Base-by-base conservation (phyloP, 495 filamentous ascomycete genomes). In the Penicillium diatomitis region DNA sequence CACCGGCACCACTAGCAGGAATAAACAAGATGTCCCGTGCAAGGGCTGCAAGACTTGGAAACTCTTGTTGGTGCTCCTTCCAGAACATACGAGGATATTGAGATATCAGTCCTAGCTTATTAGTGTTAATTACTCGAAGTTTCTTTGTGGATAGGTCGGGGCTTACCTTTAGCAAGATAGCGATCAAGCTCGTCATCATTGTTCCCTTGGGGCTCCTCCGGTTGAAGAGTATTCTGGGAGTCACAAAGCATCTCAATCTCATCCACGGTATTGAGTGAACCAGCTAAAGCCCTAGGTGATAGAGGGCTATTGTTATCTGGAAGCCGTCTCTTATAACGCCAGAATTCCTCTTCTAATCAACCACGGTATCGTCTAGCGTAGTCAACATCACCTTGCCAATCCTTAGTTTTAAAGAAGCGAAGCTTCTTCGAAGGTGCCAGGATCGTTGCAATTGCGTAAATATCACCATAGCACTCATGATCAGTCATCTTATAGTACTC, bases 1-100 rank as follows among this genome's bases (percentile, higher is more conserved):
- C 49, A 34, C 54, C 49, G 29, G 46, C 42, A n/a, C 49, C 46
- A 38, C 35, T 52, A 30, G 53, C 46, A 46, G 49, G 53, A 30
- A 46, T 56, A 1, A 38, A 49, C 6, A 56, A 12, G 29, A 56
- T 43, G 45, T 52, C 54, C n/a, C 34, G 42, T 41, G 46, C 46
- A 6, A 56, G 11, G 5, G 11, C 44, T 42, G 42, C 42, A 49
- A 56, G 42, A 4, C 47, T 35, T 38, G 46, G 54, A 44, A 46
- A 52, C 32, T 52, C 20, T 1, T 49, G 29, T 36, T 56, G 0
- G 36, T 56, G 11, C 8, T 56, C 54, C 46, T 40, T 46, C 54
- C 38, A 56, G 45, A 43, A 56, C 30, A 38, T n/a, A 49, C 33
- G 41, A 31, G 38, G 53, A 46, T 46, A 2, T 38, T 10, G 28